Evolutionary conservation across 2,329 filamentous ascomycete species (phyloP).

Genomic region (Diaporthe aspalathi): DNA sequence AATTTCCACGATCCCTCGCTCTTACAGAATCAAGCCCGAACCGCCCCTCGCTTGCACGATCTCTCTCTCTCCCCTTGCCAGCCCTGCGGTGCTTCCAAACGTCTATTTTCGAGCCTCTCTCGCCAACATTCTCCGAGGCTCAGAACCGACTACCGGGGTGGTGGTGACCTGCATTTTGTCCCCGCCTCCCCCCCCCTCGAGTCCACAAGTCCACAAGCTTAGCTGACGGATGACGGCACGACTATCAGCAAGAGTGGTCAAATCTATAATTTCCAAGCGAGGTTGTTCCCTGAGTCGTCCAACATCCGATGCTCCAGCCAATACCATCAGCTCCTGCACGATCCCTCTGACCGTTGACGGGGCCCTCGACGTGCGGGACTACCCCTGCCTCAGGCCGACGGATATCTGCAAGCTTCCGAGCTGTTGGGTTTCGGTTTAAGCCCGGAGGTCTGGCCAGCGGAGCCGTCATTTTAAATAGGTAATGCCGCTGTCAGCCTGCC

Average conservation of each 20-base stretch:
- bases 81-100: background rate
- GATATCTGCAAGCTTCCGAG: constrained; percentile 23
- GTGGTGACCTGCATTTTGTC: background rate
- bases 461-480: constrained; percentile 20
- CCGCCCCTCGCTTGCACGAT: background rate
- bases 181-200: background rate
- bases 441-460: constrained; percentile 17
- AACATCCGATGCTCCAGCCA: constrained; percentile 8
- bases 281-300: background rate
- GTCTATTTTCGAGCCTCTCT: background rate
- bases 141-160: background rate
- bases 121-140: background rate
- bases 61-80: too few relatives aligned
- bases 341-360: background rate
- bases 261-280: constrained; percentile 27
- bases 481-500: constrained; percentile 17
- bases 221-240: background rate
- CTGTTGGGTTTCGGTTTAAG: constrained; percentile 16
- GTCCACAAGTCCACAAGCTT: background rate
- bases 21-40: constrained; percentile 3
- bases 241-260: background rate
- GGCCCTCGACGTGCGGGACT: constrained; percentile 1
- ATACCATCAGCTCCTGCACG: background rate
- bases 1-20: constrained; percentile 18
- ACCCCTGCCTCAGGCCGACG: constrained; percentile 1